Conservation (phyloP, 805 yeast genomes). For the Ogataea chonburiensis region DNA sequence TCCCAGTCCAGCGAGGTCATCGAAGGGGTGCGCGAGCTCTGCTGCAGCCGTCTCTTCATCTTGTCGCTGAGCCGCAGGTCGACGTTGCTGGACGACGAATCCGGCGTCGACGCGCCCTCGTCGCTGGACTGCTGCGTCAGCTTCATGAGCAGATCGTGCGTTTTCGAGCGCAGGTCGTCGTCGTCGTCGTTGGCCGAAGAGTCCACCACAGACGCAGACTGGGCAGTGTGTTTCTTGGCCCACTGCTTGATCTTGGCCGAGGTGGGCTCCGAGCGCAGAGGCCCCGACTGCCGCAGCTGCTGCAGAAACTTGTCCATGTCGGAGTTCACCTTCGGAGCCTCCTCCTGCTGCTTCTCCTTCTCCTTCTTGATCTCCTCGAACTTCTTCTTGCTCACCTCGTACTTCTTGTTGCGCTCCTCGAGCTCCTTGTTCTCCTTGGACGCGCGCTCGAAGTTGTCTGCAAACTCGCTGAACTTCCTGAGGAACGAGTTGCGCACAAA, state of each 20-base stretch:
- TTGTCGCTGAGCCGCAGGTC: conserved; percentile 33
- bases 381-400: conserved; percentile 72
- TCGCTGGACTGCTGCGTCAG: conserved; percentile 21
- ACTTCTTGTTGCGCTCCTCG: conserved; percentile 77
- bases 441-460: conserved; percentile 75
- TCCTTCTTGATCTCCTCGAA: conserved; percentile 43
- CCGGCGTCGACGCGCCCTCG: conserved; percentile 10
- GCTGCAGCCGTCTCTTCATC: conserved; percentile 29
- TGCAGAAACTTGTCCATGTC: conserved; percentile 88
- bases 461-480: conserved; percentile 74
- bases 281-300: conserved; percentile 83
- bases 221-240: conserved; percentile 53
- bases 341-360: conserved; percentile 44
- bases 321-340: conserved; percentile 28
- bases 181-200: conserved; percentile 19
- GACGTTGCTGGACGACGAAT: conserved; percentile 14
- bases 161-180: conserved; percentile 26
- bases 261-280: conserved; percentile 70
- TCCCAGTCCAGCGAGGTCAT: conserved; percentile 24
- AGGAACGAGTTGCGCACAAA: conserved; percentile 70
- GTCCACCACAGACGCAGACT: conserved; percentile 31
- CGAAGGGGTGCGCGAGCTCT: conserved; percentile 23
- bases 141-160: conserved; percentile 30
- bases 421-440: conserved; percentile 71
- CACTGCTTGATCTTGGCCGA: conserved; percentile 80